These are phyloP conservation scores for Hypoxylon sp. DNA, from an alignment of 2,329 filamentous ascomycete species.

Conservation along the genomic window DNA sequence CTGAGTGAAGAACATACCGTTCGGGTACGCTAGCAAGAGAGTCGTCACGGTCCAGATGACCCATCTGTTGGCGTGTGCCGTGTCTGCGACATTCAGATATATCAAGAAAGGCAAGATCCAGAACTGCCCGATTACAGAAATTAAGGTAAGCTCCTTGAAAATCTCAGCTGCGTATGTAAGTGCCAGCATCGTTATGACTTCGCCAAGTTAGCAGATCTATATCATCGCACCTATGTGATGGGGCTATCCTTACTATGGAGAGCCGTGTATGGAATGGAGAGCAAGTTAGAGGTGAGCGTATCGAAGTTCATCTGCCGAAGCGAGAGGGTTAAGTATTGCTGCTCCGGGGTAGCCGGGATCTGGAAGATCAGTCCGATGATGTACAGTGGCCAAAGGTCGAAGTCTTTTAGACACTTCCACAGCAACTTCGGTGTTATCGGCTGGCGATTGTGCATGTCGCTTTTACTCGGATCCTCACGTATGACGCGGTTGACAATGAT, in stretches of 20 bases:
- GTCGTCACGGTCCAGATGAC: slow-evolving; percentile 58
- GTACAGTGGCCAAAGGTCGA: slow-evolving; percentile 68
- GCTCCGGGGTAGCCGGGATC: slow-evolving; percentile 60
- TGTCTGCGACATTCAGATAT: slow-evolving; percentile 60
- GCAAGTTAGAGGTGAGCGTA: slow-evolving; percentile 66
- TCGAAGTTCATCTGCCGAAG: slow-evolving; percentile 63
- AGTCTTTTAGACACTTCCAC: slow-evolving; percentile 65
- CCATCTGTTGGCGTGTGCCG: slow-evolving; percentile 57
- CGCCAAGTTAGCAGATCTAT: slow-evolving; percentile 5
- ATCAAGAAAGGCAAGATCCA: slow-evolving; percentile 73
- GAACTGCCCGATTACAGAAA: slow-evolving; percentile 63
- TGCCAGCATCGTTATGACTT: slow-evolving; percentile 54
- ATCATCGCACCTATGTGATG: background rate
- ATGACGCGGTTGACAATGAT: slow-evolving; percentile 69
- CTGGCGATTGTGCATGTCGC: slow-evolving; percentile 68
- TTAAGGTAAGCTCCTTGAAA: slow-evolving; percentile 63
- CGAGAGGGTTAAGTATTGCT: slow-evolving; percentile 64
- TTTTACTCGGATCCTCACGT: slow-evolving; percentile 68
- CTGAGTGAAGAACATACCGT: slow-evolving; percentile 48
- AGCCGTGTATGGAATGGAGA: slow-evolving; percentile 60
- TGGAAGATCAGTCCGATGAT: slow-evolving; percentile 60
- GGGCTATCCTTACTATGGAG: slow-evolving; percentile 52
- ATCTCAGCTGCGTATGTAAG: slow-evolving; percentile 58
- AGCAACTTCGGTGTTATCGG: slow-evolving; percentile 61
- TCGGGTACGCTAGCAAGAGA: slow-evolving; percentile 58